Evolutionary conservation across 768 basidiomycete genomes (phyloP), one percentile per base, ranked within the genome.

Genomic region (Chlorophyllum brunneum): DNA sequence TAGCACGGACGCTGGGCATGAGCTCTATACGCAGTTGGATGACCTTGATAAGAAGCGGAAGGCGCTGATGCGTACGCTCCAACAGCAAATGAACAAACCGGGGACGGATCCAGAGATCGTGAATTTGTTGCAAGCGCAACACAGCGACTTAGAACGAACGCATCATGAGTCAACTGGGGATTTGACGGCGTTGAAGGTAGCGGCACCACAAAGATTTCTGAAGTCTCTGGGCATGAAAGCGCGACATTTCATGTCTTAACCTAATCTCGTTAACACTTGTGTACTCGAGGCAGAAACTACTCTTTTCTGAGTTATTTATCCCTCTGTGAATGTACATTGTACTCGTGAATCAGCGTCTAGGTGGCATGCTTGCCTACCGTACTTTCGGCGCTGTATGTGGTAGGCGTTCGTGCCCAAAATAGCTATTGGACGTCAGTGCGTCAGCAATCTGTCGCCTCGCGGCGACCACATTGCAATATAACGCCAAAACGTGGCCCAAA

Each of bases 41-140:
- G 59, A 60, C 24, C 44, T 65, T 18, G 52, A 68, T 15, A 56
- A 58, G 22, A 53, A 59, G 26, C 65, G 64, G 57, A 60, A 58
- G 38, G 20, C 10, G 9, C 24, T 47, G 16, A 23, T 47, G 22
- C 30, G 24, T 15, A 47, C 20, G 11, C 33, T 47, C 20, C 18
- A 36, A 15, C 16, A 34, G 22, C 46, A 47, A n/a, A 33, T 47
- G 20, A 20, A 15, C 4, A n/a, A 22, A 9, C 13, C 46, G 3
- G 22, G 33, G 6, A 26, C n/a, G 0, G 33, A 47, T 13, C n/a
- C 11, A 7, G 46, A 47, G 22, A 8, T 34, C 10, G 22, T 13
- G 11, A 18, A 13, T 22, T 15, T 24, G 13, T 23, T 47, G 33
- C 20, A 26, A 15, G 45, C n/a, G 16, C 31, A 47, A 30, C 22